phyloP scores from a whole-genome alignment of 257 asterid genomes.

The Phtheirospermum japonicum region DNA sequence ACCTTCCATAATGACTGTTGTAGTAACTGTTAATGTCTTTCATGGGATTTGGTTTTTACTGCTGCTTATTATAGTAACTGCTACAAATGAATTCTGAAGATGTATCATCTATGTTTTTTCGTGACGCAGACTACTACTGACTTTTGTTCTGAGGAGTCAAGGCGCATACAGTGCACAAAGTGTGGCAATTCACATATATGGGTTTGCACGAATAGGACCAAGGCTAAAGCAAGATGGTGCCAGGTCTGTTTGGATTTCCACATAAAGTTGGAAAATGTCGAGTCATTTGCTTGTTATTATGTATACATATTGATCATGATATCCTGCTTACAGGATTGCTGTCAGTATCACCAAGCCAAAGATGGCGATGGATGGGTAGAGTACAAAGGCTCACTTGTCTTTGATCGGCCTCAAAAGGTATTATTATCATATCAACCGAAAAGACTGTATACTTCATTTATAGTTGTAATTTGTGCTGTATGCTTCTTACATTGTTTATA shows the following conservation, averaged over 20 bases:
- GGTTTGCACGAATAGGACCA: constrained; percentile 88
- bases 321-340: constrained; percentile 70
- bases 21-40: background rate
- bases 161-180: constrained; percentile 97
- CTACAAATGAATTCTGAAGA: constrained; percentile 15
- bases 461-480: background rate
- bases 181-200: constrained; percentile 94
- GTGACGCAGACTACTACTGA: constrained; percentile 63
- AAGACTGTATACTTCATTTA: background rate
- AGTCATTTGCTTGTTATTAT: constrained; percentile 11
- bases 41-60: constrained; percentile 5
- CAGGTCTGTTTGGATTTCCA: constrained; percentile 54
- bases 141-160: constrained; percentile 84
- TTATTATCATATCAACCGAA: background rate
- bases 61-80: constrained; percentile 3
- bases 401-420: constrained; percentile 76
- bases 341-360: constrained; percentile 97
- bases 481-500: constrained; percentile 13
- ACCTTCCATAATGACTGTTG: background rate
- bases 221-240: constrained; percentile 98
- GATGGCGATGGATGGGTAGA: constrained; percentile 99
- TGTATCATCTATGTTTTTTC: constrained; percentile 20
- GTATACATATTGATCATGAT: constrained; percentile 24
- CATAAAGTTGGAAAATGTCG: background rate
- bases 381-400: constrained; percentile 80